Percentiles rank a stretch among this genome's conserved stretches.
phyloP scores from a whole-genome alignment of 441 rosid genomes.

The Populus hybrid region DNA sequence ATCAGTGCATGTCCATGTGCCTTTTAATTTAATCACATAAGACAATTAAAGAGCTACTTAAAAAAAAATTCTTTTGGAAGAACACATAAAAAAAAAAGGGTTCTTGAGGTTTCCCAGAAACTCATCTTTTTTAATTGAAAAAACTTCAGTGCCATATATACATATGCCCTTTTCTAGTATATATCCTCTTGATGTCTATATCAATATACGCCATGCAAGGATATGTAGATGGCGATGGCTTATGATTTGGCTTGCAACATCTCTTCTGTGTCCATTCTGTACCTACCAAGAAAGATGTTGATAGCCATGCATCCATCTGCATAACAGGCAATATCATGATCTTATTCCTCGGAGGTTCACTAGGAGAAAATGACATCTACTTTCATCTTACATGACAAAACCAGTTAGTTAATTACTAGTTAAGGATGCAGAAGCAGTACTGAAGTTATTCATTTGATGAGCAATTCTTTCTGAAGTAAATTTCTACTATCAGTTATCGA shows the following conservation, averaged over 20 bases:
- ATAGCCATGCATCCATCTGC: not conserved
- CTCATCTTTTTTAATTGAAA: not conserved
- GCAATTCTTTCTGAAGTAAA: too few relatives aligned
- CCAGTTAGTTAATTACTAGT: too few relatives aligned
- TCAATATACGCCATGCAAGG: not conserved
- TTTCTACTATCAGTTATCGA: too few relatives aligned
- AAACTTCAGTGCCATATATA: not conserved
- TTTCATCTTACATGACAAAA: too few relatives aligned
- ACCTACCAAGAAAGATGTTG: not conserved
- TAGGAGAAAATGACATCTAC: not conserved
- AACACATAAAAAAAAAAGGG: too few relatives aligned
- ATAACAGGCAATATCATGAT: not conserved
- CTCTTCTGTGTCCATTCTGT: not conserved
- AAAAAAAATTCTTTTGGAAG: not conserved
- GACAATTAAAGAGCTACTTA: not conserved
- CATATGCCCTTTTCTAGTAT: too few relatives aligned
- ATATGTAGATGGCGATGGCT: not conserved
- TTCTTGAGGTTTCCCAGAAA: too few relatives aligned
- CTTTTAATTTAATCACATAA: not conserved
- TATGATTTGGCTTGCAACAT: not conserved
- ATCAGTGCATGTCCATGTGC: not conserved
- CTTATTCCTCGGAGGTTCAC: not conserved
- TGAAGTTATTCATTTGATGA: too few relatives aligned
- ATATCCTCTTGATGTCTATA: not conserved
- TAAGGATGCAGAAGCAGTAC: too few relatives aligned